Percentiles rank a stretch among this genome's conserved stretches.
Evolutionary conservation across 2,329 filamentous ascomycete genomes (phyloP).

Genomic region (Xylariaceae sp.): DNA sequence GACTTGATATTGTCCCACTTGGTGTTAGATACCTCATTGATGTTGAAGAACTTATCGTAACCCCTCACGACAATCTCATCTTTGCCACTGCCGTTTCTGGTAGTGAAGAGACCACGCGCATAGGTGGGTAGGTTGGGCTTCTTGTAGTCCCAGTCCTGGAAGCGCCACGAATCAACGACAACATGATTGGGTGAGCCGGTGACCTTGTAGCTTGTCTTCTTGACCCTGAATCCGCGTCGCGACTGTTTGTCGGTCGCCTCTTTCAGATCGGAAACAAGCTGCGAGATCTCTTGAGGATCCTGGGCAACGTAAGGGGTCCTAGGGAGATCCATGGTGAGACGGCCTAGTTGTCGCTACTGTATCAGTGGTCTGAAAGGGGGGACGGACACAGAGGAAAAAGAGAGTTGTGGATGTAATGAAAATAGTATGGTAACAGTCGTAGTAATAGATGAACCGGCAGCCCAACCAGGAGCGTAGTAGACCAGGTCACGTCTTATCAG

Average conservation of each 20-base stretch:
- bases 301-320: slow-evolving; percentile 62
- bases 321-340: slow-evolving; percentile 31
- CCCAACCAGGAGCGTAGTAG: not conserved
- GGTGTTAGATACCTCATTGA: slow-evolving; percentile 74
- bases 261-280: slow-evolving; percentile 62
- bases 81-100: slow-evolving; percentile 55
- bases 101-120: slow-evolving; percentile 91
- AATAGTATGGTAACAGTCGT: not conserved
- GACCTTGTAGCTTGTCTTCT: slow-evolving; percentile 73
- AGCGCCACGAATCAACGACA: slow-evolving; percentile 82
- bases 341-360: slow-evolving; percentile 1
- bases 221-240: slow-evolving; percentile 60
- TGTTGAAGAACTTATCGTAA: slow-evolving; percentile 99
- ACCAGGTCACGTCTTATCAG: not conserved
- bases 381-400: not conserved
- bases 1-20: slow-evolving; percentile 73
- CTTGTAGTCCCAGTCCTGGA: slow-evolving; percentile 97
- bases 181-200: slow-evolving; percentile 56
- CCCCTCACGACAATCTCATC: slow-evolving; percentile 80
- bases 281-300: slow-evolving; percentile 60
- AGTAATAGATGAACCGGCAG: slow-evolving; percentile 4
- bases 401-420: not conserved
- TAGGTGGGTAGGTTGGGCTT: slow-evolving; percentile 79
- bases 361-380: not conserved
- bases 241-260: slow-evolving; percentile 51